Conservation (phyloP, 805 yeast genomes). For the Starmera caribaea region DNA sequence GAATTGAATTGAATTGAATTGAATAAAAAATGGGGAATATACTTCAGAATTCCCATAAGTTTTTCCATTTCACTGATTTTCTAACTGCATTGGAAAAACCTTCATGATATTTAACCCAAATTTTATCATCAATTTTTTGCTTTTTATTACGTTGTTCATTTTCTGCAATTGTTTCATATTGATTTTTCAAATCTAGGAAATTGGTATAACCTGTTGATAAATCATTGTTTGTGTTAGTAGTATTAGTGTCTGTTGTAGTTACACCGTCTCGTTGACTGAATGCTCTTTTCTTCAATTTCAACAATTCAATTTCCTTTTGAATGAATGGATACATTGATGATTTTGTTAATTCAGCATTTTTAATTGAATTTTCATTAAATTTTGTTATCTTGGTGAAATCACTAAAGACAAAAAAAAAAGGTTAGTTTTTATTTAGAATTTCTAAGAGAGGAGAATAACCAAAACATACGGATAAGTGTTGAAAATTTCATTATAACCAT, state of each 20-base stretch:
- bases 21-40: not conserved
- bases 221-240: conserved; percentile 1
- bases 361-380: conserved; percentile 10
- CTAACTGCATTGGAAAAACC: conserved; percentile 90
- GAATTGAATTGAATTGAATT: no score
- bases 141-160: conserved; percentile 19
- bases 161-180: conserved; percentile 26
- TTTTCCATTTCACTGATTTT: conserved; percentile 71
- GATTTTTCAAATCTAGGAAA: conserved; percentile 33
- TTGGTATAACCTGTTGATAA: conserved; percentile 11
- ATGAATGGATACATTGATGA: conserved; percentile 14
- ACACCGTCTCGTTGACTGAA: conserved; percentile 12
- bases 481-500: conserved; percentile 17
- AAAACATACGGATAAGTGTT: conserved; percentile 11
- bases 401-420: not conserved
- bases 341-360: conserved; percentile 13
- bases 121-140: conserved; percentile 25
- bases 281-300: conserved; percentile 24
- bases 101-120: conserved; percentile 88
- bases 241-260: conserved; percentile 9
- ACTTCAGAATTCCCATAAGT: conserved; percentile 36
- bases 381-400: conserved; percentile 13
- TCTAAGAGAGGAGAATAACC: no score
- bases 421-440: not conserved
- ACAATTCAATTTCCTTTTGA: conserved; percentile 18